Evolutionary conservation across 179 eudicot genomes (phyloP), one percentile per base, ranked within the genome.

Genomic region (Gypsophila paniculata): DNA sequence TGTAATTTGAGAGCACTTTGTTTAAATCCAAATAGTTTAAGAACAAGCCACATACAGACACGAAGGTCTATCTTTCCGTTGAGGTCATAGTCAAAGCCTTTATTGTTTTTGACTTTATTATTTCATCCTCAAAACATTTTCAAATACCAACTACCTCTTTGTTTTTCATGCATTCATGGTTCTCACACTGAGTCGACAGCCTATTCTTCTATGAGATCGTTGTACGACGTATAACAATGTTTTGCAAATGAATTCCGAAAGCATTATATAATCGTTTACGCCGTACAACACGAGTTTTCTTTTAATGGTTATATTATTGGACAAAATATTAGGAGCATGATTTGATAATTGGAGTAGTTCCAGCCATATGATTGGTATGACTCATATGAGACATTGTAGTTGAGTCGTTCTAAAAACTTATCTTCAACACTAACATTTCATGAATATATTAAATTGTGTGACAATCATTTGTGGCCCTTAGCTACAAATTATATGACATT

Each of bases 361-460:
- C 34, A 29, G 34, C 52, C 52, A 46, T 46, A 72, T 67, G 72
- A 60, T 61, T 58, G n/a, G 9, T 46, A 72, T 67, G 72, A 60
- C 51, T 58, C 19, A 74, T 22, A 46, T 39, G 69, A 53, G 42
- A 64, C 70, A 46, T 52, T 18, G 65, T 76, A 70, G 78, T 70
- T 71, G 70, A 71, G 52, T 77, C 73, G 26, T 68, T 54, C 59
- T 64, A 73, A 61, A 68, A 62, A 62, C 25, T 51, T 39, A 55
- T 64, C 57, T 15, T 51, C 8, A 22, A 10, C 44, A 34, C 6
- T 6, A 67, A n/a, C 17, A 26, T 65, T 32, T 22, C 65, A 70
- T 71, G 53, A 21, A 65, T n/a, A 38, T 57, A 57, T 42, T 6
- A 58, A 66, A 21, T 65, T 42, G 34, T 65, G 54, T n/a, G 23